Percentiles rank a stretch among this genome's conserved stretches.
phyloP scores from a whole-genome alignment of 179 eudicot genomes.

The Corrigiola litoralis region DNA sequence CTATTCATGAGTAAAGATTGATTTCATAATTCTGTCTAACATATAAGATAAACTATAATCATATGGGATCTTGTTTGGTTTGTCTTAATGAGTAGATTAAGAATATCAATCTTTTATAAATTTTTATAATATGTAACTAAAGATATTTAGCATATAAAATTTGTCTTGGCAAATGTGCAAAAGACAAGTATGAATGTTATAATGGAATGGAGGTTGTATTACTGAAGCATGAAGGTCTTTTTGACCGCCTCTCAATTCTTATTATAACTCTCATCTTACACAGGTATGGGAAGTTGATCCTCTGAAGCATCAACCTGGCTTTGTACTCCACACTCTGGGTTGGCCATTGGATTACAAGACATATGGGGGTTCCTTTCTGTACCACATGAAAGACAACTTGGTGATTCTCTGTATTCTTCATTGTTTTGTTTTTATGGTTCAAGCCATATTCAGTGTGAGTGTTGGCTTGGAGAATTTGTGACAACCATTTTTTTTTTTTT shows the following conservation, averaged over 20 bases:
- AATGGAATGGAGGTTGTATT: too few species aligned
- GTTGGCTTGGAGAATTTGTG: background rate
- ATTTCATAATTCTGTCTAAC: too few species aligned
- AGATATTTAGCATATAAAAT: too few species aligned
- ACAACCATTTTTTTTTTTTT: background rate
- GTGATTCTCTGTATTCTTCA: conserved; percentile 28
- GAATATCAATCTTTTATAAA: too few species aligned
- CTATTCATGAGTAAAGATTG: too few species aligned
- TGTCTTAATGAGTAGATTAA: too few species aligned
- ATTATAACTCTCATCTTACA: conserved; percentile 9
- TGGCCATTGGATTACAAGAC: conserved; percentile 94
- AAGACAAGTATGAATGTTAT: too few species aligned
- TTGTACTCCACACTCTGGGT: conserved; percentile 86
- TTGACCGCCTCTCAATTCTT: background rate
- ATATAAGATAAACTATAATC: too few species aligned
- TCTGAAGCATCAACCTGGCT: conserved; percentile 77
- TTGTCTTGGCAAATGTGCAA: too few species aligned
- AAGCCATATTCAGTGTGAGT: background rate
- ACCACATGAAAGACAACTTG: conserved; percentile 94
- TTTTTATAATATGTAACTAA: too few species aligned
- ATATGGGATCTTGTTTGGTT: too few species aligned
- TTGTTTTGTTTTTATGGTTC: background rate
- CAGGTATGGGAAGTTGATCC: conserved; percentile 93
- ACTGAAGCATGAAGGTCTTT: background rate
- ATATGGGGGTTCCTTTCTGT: conserved; percentile 94